phyloP scores from a whole-genome alignment of 208 protist species.

The Leishmania tropica region DNA sequence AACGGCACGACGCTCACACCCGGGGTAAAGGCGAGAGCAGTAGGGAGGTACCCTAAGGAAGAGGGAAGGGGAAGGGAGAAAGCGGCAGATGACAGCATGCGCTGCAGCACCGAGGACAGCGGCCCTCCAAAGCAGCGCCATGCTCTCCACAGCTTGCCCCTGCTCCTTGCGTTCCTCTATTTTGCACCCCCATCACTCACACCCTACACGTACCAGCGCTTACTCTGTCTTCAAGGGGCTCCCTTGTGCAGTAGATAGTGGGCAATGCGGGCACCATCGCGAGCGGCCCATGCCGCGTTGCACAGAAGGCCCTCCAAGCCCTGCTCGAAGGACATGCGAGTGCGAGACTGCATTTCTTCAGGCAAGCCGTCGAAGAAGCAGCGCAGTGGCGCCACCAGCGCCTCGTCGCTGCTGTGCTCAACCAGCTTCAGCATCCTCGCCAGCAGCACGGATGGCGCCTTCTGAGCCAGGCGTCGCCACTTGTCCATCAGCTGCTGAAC shows the following conservation, averaged over 20 bases:
- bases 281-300: conserved; percentile 48
- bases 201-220: not conserved
- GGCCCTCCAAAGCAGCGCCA: not conserved
- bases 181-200: not conserved
- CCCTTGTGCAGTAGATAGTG: conserved; percentile 15
- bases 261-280: conserved; percentile 23
- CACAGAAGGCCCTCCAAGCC: conserved; percentile 47
- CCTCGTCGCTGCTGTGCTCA: conserved; percentile 40
- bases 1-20: not conserved
- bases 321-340: conserved; percentile 28
- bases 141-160: not conserved
- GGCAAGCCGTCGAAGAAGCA: conserved; percentile 31
- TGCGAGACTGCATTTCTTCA: conserved; percentile 21
- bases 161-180: not conserved
- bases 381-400: conserved; percentile 43
- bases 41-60: not conserved
- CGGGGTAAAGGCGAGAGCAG: not conserved
- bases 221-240: not conserved
- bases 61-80: too few species aligned
- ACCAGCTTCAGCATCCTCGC: conserved; percentile 55
- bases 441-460: conserved; percentile 55
- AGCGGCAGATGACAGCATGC: not conserved
- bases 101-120: not conserved
- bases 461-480: conserved; percentile 47
- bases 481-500: conserved; percentile 40